These are phyloP conservation scores for Fusarium piperis DNA, from an alignment of 2,329 filamentous ascomycete genomes.

Conservation along the genomic window DNA sequence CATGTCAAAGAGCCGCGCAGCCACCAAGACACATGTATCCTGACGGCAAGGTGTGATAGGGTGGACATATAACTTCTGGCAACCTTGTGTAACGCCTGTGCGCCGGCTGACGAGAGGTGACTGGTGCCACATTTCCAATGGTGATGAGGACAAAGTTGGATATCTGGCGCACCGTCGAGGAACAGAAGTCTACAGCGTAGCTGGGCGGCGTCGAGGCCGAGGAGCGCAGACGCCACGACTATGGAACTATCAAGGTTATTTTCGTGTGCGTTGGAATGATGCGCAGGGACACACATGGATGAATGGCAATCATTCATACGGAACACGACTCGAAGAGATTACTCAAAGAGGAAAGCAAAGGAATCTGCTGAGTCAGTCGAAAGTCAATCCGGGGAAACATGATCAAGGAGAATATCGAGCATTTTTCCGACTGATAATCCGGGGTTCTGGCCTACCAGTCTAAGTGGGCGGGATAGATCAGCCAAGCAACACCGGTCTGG, in stretches of 20 bases:
- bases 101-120: conserved; percentile 14
- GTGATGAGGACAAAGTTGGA: background rate
- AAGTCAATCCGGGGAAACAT: background rate
- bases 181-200: background rate
- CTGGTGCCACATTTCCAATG: conserved; percentile 29
- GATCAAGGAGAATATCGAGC: background rate
- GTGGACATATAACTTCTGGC: background rate
- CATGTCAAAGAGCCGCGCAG: conserved; percentile 29
- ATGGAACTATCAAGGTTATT: background rate
- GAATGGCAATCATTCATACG: background rate
- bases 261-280: background rate
- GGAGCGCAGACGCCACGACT: background rate
- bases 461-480: background rate
- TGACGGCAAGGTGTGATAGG: background rate
- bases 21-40: conserved; percentile 12
- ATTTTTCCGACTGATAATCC: conserved; percentile 3
- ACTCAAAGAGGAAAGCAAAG: background rate
- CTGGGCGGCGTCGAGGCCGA: background rate
- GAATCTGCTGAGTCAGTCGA: conserved; percentile 8
- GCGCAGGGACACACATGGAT: background rate
- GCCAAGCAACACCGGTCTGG: background rate
- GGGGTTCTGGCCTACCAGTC: background rate
- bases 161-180: background rate
- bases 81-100: conserved; percentile 25
- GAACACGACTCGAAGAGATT: conserved; percentile 5